Conservation (phyloP, 352 stramenopile species). For the Globisporangium abappressorium region DNA sequence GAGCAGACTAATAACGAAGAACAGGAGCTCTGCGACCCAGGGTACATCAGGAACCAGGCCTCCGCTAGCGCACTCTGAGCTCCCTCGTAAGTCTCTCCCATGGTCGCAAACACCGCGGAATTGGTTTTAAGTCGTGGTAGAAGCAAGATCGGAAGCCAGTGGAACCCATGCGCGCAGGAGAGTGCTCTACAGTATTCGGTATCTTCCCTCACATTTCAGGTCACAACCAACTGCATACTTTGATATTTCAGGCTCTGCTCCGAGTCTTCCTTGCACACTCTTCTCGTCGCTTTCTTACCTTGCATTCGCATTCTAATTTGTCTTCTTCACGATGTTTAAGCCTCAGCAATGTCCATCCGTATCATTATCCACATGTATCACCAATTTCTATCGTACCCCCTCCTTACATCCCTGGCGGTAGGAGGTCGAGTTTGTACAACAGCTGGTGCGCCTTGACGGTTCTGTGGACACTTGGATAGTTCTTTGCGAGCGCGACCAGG, state of each 20-base stretch:
- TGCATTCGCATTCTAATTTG: no score
- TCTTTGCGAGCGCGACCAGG: background rate
- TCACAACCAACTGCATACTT: no score
- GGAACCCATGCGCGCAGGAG: constrained; percentile 16
- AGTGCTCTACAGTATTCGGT: constrained; percentile 9
- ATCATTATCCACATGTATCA: no score
- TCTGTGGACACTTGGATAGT: background rate
- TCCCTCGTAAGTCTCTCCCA: constrained; percentile 24
- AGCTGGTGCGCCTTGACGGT: background rate
- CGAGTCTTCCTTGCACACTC: no score
- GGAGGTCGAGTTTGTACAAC: background rate
- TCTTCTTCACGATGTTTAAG: no score
- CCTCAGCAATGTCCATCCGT: no score
- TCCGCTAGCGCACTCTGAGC: constrained; percentile 14
- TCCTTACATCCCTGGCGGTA: background rate
- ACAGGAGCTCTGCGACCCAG: constrained; percentile 22
- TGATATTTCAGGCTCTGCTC: no score
- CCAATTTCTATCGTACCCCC: no score
- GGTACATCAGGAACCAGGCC: constrained; percentile 35
- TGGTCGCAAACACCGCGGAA: constrained; percentile 23
- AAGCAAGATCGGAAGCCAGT: constrained; percentile 16
- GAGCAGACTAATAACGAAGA: constrained; percentile 26
- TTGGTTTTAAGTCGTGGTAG: constrained; percentile 20
- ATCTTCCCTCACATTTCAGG: no score
- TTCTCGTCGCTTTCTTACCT: no score